Base-by-base conservation (phyloP, 805 yeast species). In the Scheffersomyces amazonensis region DNA sequence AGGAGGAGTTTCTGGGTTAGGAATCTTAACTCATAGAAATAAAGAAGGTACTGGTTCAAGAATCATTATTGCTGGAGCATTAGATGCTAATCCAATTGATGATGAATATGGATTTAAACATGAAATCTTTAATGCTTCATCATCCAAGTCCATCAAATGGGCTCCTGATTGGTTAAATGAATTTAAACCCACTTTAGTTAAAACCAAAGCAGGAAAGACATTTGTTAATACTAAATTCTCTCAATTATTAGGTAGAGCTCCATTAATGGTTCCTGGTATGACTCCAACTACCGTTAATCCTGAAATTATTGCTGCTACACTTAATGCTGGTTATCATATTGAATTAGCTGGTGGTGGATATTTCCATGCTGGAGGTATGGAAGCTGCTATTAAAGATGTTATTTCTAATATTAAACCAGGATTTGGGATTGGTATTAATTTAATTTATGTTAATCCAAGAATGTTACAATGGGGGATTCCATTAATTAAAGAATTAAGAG, bases 341-440 rank as follows among this genome's bases (percentile, higher is more conserved):
- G 99, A 93, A 73, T 76, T 93, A 56, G 99, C 96, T 35, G 99
- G 99, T 66, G 99, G 99, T 76, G 99, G 98, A 57, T 93, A 93
- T 69, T 93, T 91, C 67, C 63, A 73, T 42, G 83, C 95, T 46
- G 62, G 60, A 8, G 72, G 73, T 54, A 81, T 93, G 82, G 79
- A 83, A 38, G 60, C 58, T 19, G 97, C 97, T 30, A 72, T 93
- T 51, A 77, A 83, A 53, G 66, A 80, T 52, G 85, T 93, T 51
- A 84, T 86, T 44, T 64, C 69, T 36, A 52, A 60, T 28, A 78
- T 87, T 38, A 71, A 73, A 43, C 93, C 95, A 48, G 98, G 98
- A 58, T 78, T 83, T 38, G 95, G 97, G 54, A 78, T 93, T 58
- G 88, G 95, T 54, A 73, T 93, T 54, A 93, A 93, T 69, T 79